A percentile compares a stretch with the other conserved stretches of the same genome.
Conservation (phyloP, 371 early-diverging fungal species). For the Mucor indicus region DNA sequence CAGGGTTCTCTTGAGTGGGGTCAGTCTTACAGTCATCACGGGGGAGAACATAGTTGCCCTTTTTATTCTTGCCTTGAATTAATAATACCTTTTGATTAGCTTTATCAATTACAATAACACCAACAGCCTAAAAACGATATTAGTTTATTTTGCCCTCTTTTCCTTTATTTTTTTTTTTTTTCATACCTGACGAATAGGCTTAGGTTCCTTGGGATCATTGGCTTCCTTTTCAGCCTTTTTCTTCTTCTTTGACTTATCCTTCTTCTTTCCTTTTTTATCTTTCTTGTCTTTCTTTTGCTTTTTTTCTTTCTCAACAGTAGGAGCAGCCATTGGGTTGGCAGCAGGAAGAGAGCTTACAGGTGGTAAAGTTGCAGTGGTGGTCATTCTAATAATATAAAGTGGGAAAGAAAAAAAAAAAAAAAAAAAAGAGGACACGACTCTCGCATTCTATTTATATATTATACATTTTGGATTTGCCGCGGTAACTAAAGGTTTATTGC, state of each 20-base stretch:
- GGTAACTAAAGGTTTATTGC: no score
- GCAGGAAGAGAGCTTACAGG: no score
- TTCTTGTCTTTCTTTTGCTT: slow-evolving; percentile 27
- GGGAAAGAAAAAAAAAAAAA: no score
- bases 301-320: slow-evolving; percentile 17
- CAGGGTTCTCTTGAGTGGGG: slow-evolving; percentile 24
- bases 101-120: slow-evolving; percentile 32
- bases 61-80: slow-evolving; percentile 33
- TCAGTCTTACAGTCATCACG: slow-evolving; percentile 32
- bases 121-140: slow-evolving; percentile 26
- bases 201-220: slow-evolving; percentile 1
- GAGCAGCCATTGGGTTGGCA: no score
- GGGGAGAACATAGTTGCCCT: slow-evolving; percentile 34
- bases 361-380: no score
- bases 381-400: no score
- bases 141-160: no score
- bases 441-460: no score
- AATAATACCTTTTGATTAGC: slow-evolving; percentile 26
- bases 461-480: no score
- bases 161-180: neutral
- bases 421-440: no score
- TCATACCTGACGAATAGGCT: slow-evolving; percentile 21
- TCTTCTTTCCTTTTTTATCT: slow-evolving; percentile 15
- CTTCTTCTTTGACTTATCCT: slow-evolving; percentile 13
- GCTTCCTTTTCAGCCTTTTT: neutral